Evolutionary conservation across 371 early-diverging fungal genomes (phyloP).

Genomic region (Mortierella sp.): DNA sequence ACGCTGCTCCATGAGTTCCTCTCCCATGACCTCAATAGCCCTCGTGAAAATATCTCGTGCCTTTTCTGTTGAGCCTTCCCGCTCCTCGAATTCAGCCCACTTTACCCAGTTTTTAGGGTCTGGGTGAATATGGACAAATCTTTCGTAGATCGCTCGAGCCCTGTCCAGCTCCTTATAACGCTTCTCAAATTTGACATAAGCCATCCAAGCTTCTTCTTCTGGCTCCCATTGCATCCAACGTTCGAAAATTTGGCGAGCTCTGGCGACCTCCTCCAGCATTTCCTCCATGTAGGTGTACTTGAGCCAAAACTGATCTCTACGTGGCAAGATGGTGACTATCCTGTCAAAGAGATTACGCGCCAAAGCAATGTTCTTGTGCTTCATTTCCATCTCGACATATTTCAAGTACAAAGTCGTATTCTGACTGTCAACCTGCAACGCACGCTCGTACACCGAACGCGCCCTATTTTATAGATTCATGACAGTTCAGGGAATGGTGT

Average conservation of each 20-base stretch:
- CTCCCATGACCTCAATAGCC: constrained; percentile 91
- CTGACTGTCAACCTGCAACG: constrained; percentile 89
- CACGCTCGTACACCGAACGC: constrained; percentile 93
- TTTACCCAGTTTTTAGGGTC: constrained; percentile 96
- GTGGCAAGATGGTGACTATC: constrained; percentile 90
- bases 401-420: constrained; percentile 91
- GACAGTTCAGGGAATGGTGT: background rate
- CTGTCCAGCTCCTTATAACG: constrained; percentile 89
- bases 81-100: constrained; percentile 96
- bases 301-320: constrained; percentile 94
- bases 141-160: constrained; percentile 84
- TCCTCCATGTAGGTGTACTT: constrained; percentile 99
- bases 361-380: constrained; percentile 90
- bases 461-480: constrained; percentile 63
- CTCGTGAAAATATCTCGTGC: constrained; percentile 88
- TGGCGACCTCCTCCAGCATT: constrained; percentile 89
- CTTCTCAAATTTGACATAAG: constrained; percentile 94
- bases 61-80: constrained; percentile 78
- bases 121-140: constrained; percentile 92
- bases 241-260: constrained; percentile 94
- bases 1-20: constrained; percentile 90
- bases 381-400: constrained; percentile 98
- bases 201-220: constrained; percentile 90
- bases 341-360: constrained; percentile 96
- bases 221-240: constrained; percentile 99